phyloP scores from a whole-genome alignment of 129 eudicot species.

The Lonicera japonica region DNA sequence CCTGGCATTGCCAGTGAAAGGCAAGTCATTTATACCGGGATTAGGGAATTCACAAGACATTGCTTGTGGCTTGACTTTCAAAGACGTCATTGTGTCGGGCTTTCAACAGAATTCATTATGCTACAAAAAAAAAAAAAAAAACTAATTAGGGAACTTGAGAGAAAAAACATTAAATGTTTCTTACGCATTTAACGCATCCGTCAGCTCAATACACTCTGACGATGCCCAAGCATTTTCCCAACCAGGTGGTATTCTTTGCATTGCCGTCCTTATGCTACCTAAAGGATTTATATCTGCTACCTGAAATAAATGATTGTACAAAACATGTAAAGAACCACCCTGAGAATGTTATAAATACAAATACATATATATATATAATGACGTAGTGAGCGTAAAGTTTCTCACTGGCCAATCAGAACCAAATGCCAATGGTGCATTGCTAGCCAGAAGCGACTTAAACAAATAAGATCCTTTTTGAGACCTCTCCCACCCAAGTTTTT shows the following conservation, averaged over 20 bases:
- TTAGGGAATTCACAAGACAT: too few species aligned
- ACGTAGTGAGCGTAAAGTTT: slow-evolving; percentile 3
- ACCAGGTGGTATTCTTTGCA: slow-evolving; percentile 69
- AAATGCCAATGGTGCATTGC: slow-evolving; percentile 69
- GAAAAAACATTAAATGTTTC: background rate
- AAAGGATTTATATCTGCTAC: slow-evolving; percentile 88
- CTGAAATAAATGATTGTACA: slow-evolving; percentile 32
- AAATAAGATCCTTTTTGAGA: slow-evolving; percentile 69
- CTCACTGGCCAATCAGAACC: slow-evolving; percentile 99
- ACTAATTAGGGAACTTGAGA: background rate
- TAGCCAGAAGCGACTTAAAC: slow-evolving; percentile 55
- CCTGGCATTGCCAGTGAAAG: too few species aligned
- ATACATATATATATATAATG: too few species aligned
- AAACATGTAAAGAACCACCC: background rate
- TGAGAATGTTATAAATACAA: background rate
- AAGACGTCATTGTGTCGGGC: too few species aligned
- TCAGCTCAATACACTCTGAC: slow-evolving; percentile 53
- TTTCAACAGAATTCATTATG: too few species aligned
- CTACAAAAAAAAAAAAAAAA: too few species aligned
- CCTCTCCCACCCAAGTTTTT: slow-evolving; percentile 72
- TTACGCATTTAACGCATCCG: slow-evolving; percentile 83
- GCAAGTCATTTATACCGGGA: too few species aligned
- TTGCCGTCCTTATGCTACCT: slow-evolving; percentile 66
- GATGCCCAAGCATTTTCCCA: slow-evolving; percentile 83
- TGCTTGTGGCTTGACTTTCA: too few species aligned